A percentile compares a stretch with the other conserved stretches of the same genome.
Evolutionary conservation across 2,329 filamentous ascomycete species (phyloP).

Genomic region (Dothideomycetes sp.): DNA sequence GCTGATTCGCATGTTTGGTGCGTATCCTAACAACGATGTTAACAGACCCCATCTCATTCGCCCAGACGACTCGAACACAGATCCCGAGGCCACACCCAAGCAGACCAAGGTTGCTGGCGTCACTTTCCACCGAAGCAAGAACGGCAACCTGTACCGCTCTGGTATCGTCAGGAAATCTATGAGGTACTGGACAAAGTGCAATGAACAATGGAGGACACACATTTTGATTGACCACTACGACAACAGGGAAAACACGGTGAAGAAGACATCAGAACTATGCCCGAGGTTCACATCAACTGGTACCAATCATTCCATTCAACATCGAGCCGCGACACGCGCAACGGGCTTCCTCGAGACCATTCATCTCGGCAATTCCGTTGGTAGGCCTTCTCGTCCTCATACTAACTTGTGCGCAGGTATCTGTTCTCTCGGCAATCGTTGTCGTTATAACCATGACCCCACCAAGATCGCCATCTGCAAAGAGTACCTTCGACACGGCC

Average conservation of each 20-base stretch:
- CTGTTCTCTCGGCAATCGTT: constrained; percentile 71
- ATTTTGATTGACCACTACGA: constrained; percentile 5
- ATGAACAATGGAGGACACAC: not conserved
- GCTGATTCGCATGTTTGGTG: constrained; percentile 64
- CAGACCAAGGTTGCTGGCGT: constrained; percentile 64
- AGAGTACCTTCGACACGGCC: constrained; percentile 69
- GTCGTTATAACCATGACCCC: constrained; percentile 75
- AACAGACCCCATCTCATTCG: constrained; percentile 14
- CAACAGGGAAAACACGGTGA: constrained; percentile 32
- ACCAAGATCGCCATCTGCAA: constrained; percentile 86
- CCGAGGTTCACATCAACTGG: constrained; percentile 46
- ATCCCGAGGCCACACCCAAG: constrained; percentile 56
- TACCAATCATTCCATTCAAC: constrained; percentile 30
- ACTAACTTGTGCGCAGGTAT: constrained; percentile 50
- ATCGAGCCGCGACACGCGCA: constrained; percentile 6
- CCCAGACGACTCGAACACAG: constrained; percentile 19
- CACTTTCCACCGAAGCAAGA: constrained; percentile 75
- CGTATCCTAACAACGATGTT: constrained; percentile 23
- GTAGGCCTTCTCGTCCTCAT: constrained; percentile 6
- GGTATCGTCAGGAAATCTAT: constrained; percentile 58
- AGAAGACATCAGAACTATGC: constrained; percentile 66
- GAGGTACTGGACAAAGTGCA: constrained; percentile 5
- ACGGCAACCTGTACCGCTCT: constrained; percentile 69
- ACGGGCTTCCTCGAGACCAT: constrained; percentile 7
- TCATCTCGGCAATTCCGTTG: constrained; percentile 11